Evolutionary conservation across 208 protist genomes (phyloP), one percentile per base, ranked within the genome.

Genomic region (Leishmania major): DNA sequence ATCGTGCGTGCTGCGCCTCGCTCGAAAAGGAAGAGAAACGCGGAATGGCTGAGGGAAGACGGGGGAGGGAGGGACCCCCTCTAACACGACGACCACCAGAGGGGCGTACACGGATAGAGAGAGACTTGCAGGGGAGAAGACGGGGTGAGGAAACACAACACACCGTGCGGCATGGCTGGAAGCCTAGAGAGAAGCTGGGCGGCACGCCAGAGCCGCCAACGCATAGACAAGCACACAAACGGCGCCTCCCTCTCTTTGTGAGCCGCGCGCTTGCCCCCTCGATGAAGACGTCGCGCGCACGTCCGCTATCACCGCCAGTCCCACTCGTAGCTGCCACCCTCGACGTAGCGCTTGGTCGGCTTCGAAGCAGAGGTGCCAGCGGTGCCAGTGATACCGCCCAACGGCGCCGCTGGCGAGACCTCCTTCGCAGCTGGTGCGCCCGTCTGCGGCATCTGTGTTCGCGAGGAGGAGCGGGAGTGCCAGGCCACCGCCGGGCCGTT

Each of bases 261-360:
- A 40, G 60, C 4, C 11, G 13, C 13, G 8, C n/a, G 5, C n/a
- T 40, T 17, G 57, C 13, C 11, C 60, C 10, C 3, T 31, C 7
- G 7, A 62, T 62, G n/a, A 35, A 15, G 60, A 67, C n/a, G 11
- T 59, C 31, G 19, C 64, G 13, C 78, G 74, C 78, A 69, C 25
- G n/a, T 45, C 25, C 66, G 49, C 17, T 47, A 57, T 10, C 31
- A 13, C 15, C 85, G 76, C 89, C 91, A 94, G 64, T 91, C 88
- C 91, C 91, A 94, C 13, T 90, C 85, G 80, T 89, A 92, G 76
- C 72, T 75, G 5, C 89, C 86, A 35, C 84, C 84, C 28, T 88
- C 87, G 49, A 89, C 55, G 64, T 86, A 84, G 19, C 88, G 85
- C 81, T 87, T 89, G 47, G 90, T 74, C 31, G 77, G 85, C 77